phyloP scores from a whole-genome alignment of 805 yeast species.

The Metschnikowia gelsemii region DNA sequence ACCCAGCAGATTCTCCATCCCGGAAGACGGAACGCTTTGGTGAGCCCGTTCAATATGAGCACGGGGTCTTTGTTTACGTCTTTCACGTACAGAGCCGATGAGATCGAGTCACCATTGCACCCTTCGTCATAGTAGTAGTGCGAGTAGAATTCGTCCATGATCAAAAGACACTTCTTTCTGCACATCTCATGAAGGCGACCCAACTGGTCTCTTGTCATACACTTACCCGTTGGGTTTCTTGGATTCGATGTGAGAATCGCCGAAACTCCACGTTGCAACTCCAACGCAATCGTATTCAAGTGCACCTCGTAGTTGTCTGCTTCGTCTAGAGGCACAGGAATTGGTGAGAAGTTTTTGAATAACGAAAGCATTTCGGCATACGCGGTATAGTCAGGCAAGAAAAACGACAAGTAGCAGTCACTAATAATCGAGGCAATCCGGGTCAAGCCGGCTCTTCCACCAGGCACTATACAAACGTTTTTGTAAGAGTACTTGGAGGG shows the following conservation, averaged over 20 bases:
- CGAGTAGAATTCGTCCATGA: slow-evolving; percentile 64
- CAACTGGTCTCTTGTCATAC: slow-evolving; percentile 49
- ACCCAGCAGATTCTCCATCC: slow-evolving; percentile 69
- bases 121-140: slow-evolving; percentile 56
- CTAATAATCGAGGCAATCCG: slow-evolving; percentile 60
- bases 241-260: slow-evolving; percentile 61
- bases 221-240: slow-evolving; percentile 60
- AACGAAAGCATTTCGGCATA: slow-evolving; percentile 64
- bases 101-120: slow-evolving; percentile 51
- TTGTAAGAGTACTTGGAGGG: slow-evolving; percentile 56
- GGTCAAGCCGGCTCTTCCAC: slow-evolving; percentile 62
- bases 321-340: slow-evolving; percentile 60
- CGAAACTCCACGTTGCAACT: slow-evolving; percentile 55
- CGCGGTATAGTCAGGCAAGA: slow-evolving; percentile 63
- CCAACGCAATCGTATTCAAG: slow-evolving; percentile 50
- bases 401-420: slow-evolving; percentile 59
- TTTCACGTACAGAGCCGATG: slow-evolving; percentile 50
- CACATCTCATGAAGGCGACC: slow-evolving; percentile 51
- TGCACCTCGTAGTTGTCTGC: slow-evolving; percentile 57
- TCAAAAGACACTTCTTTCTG: slow-evolving; percentile 51
- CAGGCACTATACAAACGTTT: slow-evolving; percentile 63
- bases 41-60: slow-evolving; percentile 56
- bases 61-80: slow-evolving; percentile 61
- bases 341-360: slow-evolving; percentile 61
- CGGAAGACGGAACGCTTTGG: slow-evolving; percentile 60